These are phyloP conservation scores for Nannochloris sp. DNA, from an alignment of 139 green algal species.

Conservation along the genomic window DNA sequence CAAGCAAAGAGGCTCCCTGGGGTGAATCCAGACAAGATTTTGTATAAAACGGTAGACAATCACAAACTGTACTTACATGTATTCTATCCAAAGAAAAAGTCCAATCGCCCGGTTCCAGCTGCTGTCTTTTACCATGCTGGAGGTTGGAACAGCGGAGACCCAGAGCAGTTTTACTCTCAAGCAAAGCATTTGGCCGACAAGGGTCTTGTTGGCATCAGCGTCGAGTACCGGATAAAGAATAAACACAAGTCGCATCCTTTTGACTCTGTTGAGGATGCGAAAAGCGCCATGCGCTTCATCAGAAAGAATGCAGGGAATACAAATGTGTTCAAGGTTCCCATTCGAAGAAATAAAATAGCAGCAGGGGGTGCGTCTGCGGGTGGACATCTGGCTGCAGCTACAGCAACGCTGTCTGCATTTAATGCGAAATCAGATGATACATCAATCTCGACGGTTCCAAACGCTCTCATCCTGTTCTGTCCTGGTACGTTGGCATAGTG, in stretches of 20 bases:
- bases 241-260: neutral
- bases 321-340: neutral
- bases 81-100: constrained; percentile 1
- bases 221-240: neutral
- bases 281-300: neutral
- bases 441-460: neutral
- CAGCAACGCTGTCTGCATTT: constrained; percentile 17
- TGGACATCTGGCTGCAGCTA: constrained; percentile 1
- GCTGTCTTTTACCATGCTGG: constrained; percentile 4
- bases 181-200: neutral
- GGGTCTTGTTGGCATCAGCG: neutral
- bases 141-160: neutral
- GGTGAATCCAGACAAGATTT: neutral
- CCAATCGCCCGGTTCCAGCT: neutral
- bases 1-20: too few species aligned
- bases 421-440: constrained; percentile 12
- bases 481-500: too few species aligned
- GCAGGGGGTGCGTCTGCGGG: neutral
- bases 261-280: neutral
- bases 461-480: neutral
- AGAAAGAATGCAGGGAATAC: neutral
- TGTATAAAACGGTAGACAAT: neutral
- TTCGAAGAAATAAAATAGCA: neutral
- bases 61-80: neutral
- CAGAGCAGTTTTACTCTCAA: neutral